Conservation (phyloP, 345 rosid genomes). For the Bruguiera parviflora region DNA sequence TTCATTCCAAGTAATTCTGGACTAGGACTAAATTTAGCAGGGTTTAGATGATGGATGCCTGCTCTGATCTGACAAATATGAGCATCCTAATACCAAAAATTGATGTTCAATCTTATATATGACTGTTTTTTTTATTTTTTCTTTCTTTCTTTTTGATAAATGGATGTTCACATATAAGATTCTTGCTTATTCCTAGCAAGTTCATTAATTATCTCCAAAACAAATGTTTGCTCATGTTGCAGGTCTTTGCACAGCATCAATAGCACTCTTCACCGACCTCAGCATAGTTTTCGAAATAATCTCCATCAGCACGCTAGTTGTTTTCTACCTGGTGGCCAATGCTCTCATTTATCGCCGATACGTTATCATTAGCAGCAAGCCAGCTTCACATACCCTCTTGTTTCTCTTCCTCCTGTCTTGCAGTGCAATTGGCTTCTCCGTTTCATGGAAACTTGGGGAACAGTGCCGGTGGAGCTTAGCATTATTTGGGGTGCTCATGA, state of each 20-base stretch:
- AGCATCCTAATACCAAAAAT: too few species aligned
- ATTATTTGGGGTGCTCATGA: conserved; percentile 35
- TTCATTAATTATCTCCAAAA: too few species aligned
- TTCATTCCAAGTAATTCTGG: too few species aligned
- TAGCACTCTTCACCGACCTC: conserved; percentile 83
- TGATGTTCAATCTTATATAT: too few species aligned
- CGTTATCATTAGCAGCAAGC: conserved; percentile 43
- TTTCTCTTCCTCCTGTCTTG: conserved; percentile 70
- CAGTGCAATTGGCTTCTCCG: conserved; percentile 53
- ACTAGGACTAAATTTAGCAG: too few species aligned
- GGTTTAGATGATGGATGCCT: too few species aligned
- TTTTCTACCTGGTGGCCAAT: conserved; percentile 85
- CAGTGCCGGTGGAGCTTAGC: conserved; percentile 49
- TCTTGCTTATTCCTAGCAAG: too few species aligned
- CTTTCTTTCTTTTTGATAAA: too few species aligned
- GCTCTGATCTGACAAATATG: too few species aligned
- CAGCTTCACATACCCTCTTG: conserved; percentile 47
- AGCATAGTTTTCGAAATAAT: conserved; percentile 62
- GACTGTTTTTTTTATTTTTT: too few species aligned
- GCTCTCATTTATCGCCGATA: conserved; percentile 73
- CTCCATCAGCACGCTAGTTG: conserved; percentile 77
- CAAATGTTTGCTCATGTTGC: conserved; percentile 13
- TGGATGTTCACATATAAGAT: too few species aligned
- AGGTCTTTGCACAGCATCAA: conserved; percentile 91
- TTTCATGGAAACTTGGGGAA: conserved; percentile 56